Evolutionary conservation across 2,329 filamentous ascomycete genomes (phyloP), one percentile per base, ranked within the genome.

Genomic region (Zasmidium cellare): DNA sequence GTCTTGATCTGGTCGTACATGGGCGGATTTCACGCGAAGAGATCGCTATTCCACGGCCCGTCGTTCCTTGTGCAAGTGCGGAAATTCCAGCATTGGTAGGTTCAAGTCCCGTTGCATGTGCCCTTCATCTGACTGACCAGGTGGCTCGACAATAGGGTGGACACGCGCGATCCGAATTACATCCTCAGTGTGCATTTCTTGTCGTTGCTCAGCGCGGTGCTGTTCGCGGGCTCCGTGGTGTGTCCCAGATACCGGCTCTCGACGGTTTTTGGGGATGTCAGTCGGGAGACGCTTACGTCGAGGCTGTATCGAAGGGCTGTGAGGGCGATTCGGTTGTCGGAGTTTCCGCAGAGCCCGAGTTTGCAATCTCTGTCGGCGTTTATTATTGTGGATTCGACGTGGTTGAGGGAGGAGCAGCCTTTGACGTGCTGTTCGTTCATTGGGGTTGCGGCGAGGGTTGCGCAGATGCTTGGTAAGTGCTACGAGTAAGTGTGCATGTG

Each of bases 371-470:
- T 82, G 2, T 74, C 74, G 16, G 78, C 79, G 16, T 78, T 80
- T 59, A 69, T 81, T 3, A 70, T 81, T 16, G 57, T 64, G 9
- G 56, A 64, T 45, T 62, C 58, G 18, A 63, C 59, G 20, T 68
- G 79, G 16, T 73, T 76, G 1, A 76, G 77, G 52, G 79, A 80
- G 56, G 78, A 81, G 63, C 77, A 81, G 46, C 78, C 78, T 5
- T 61, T 81, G 35, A 78, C 76, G 3, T 78, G 75, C 61, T 80
- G 78, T 66, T 68, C 79, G 6, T 80, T 80, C 49, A 75, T 80
- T 55, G 78, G 77, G 23, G 69, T 80, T 11, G 75, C 75, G 3
- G 74, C 79, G 60, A 69, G 78, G 55, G 77, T 80, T 5, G 78
- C 78, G 0, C 78, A 80, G 60, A 78, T 75, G 9, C 78, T 80